Percentiles rank a stretch among this genome's conserved stretches.
Conservation (phyloP, 306 rosid genomes). For the Pyrus pyrifolia region DNA sequence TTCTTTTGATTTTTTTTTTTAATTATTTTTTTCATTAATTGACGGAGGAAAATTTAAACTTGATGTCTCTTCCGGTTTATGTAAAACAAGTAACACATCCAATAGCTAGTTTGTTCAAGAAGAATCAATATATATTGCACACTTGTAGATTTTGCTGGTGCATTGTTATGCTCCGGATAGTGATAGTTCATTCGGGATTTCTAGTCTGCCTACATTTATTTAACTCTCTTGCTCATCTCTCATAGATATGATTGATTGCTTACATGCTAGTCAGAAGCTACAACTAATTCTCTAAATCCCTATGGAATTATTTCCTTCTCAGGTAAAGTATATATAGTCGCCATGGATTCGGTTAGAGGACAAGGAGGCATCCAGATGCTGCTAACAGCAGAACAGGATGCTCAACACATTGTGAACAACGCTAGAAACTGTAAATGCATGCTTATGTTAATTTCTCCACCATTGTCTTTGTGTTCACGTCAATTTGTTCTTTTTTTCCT, state of each 20-base stretch:
- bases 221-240: not conserved
- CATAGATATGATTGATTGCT: not conserved
- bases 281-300: not conserved
- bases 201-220: not conserved
- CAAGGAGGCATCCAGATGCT: constrained; percentile 90
- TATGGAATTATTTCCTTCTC: not conserved
- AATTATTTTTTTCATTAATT: too few relatives aligned
- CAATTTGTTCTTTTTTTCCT: not conserved
- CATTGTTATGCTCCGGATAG: not conserved
- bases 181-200: too few relatives aligned
- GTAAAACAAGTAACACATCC: not conserved
- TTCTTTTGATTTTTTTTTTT: too few relatives aligned
- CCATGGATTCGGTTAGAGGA: constrained; percentile 70
- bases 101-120: not conserved
- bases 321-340: not conserved
- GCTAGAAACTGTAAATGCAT: constrained; percentile 61
- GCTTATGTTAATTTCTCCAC: not conserved
- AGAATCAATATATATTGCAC: not conserved
- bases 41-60: not conserved
- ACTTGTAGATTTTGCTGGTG: not conserved
- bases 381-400: constrained; percentile 79
- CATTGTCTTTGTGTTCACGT: not conserved
- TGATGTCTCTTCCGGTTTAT: not conserved
- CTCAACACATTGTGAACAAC: constrained; percentile 54
- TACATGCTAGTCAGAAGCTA: not conserved